Percentiles rank a stretch among this genome's conserved stretches.
Conservation (phyloP, 2,329 filamentous ascomycete genomes). For the Xylariaceae sp. region DNA sequence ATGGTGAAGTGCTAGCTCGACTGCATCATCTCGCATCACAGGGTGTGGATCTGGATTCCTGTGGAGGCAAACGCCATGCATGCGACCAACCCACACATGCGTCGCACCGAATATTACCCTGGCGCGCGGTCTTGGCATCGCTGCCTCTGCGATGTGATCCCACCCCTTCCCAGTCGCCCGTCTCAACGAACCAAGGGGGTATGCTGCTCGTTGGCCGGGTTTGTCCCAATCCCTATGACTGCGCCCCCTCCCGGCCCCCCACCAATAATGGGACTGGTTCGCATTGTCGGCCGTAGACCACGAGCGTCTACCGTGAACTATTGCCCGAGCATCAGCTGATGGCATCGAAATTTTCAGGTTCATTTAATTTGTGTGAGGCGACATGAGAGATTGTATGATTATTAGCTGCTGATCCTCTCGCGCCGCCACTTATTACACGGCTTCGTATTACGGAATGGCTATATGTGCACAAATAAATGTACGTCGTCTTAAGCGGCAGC, state of each 20-base stretch:
- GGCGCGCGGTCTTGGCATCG: background rate
- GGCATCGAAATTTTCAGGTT: background rate
- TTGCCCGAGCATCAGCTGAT: conserved; percentile 15
- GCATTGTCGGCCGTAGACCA: background rate
- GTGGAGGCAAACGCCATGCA: background rate
- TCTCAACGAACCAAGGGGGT: background rate
- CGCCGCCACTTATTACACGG: background rate
- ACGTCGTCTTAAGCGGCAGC: conserved; percentile 3
- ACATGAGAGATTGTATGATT: conserved; percentile 4
- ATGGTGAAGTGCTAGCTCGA: background rate
- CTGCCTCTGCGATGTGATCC: background rate
- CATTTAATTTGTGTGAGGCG: conserved; percentile 1
- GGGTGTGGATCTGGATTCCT: background rate
- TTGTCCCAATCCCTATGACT: conserved; percentile 5
- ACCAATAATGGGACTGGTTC: conserved; percentile 10
- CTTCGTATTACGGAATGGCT: background rate
- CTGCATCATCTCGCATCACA: background rate
- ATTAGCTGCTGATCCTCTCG: conserved; percentile 9
- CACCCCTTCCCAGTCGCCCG: too few relatives aligned
- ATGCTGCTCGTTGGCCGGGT: background rate
- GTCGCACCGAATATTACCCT: background rate
- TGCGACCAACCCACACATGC: background rate
- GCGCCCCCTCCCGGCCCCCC: conserved; percentile 11
- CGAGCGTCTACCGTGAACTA: conserved; percentile 4
- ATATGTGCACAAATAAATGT: background rate